Evolutionary conservation across 306 rosid genomes (phyloP), one percentile per base, ranked within the genome.

Genomic region (Glycine tomentella): DNA sequence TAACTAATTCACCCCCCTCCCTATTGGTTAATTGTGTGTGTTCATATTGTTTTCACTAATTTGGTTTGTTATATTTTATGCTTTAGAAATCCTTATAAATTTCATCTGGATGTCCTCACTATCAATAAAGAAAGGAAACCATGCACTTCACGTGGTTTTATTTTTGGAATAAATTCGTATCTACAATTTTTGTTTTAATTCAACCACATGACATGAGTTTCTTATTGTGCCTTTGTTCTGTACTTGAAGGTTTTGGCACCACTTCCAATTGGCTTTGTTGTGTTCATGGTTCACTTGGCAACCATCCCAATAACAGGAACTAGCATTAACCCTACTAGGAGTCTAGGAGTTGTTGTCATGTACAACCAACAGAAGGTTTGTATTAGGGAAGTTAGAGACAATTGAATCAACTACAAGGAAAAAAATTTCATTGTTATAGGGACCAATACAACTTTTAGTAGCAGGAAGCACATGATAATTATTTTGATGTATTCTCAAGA

Each of bases 361-460:
- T 84, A 62, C 75, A 78, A 86, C 84, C 5, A 88, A 0, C 9
- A 79, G 2, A 77, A 79, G 49, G 73, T 66, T 76, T 56, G 36
- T 52, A 44, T 80, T 87, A 75, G 93, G 87, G 84, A 86, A 78
- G 50, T 65, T 42, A n/a, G 80, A 90, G 58, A 73, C 62, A 36
- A 49, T 78, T 20, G 83, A 83, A 72, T 78, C 90, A 81, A 72
- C 86, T 84, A 71, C 80, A 3, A 85, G 83, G 81, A 92, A 87
- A 88, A 94, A 88, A 82, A 87, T 82, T 87, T 89, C 49, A 85
- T 92, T 90, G 93, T 94, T 80, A 85, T 94, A 75, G 97, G 98
- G 69, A 91, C 91, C 82, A 92, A 90, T 87, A 94, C 97, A 68
- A 95, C 98, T 66, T 91, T 94, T 79, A 91, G 87, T 81, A 94